phyloP scores from a whole-genome alignment of 352 stramenopile species.

The Thalassiosira sp. region DNA sequence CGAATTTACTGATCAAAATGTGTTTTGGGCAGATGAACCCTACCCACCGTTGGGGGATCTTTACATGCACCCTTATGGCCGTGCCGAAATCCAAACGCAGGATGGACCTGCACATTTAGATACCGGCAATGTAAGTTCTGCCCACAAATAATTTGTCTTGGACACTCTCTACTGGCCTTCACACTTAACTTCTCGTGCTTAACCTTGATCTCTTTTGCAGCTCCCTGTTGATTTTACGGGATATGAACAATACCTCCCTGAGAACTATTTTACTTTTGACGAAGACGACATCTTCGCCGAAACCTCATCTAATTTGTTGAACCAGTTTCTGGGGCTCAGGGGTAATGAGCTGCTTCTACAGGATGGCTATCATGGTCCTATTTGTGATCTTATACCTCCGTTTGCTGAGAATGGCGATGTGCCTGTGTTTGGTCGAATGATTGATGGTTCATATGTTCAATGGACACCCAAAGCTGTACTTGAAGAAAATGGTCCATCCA shows the following conservation, averaged over 20 bases:
- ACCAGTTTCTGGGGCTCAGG: conserved; percentile 6
- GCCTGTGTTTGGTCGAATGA: conserved; percentile 55
- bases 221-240: conserved; percentile 42
- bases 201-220: conserved; percentile 9
- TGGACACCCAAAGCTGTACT: conserved; percentile 47
- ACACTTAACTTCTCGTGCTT: neutral
- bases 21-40: conserved; percentile 16
- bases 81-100: neutral
- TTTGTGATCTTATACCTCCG: conserved; percentile 47
- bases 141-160: no score
- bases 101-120: conserved; percentile 33
- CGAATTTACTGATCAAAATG: conserved; percentile 13
- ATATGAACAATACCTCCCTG: conserved; percentile 52
- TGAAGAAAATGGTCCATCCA: conserved; percentile 55
- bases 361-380: conserved; percentile 22
- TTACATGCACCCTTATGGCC: conserved; percentile 31
- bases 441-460: conserved; percentile 44
- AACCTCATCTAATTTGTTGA: conserved; percentile 45
- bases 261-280: conserved; percentile 41
- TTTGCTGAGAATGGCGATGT: conserved; percentile 43
- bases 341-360: conserved; percentile 48
- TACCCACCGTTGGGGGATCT: conserved; percentile 33
- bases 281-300: conserved; percentile 30
- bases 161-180: no score
- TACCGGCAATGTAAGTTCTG: conserved; percentile 44